phyloP scores from a whole-genome alignment of 2,329 filamentous ascomycete species.

The Trichophyton schoenleinii region DNA sequence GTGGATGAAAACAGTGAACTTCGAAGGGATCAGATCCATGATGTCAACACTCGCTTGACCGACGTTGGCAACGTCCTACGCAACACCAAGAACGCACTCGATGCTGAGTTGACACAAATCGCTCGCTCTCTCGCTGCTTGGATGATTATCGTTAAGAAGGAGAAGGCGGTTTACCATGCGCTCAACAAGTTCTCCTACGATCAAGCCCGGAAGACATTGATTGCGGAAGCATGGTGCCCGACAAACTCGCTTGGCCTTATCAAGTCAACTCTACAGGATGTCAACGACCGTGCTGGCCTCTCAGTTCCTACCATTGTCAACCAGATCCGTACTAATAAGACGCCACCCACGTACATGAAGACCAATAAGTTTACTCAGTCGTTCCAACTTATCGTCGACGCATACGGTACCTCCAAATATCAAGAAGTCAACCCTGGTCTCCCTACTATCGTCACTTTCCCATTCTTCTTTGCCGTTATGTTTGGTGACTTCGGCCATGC shows the following conservation, averaged over 20 bases:
- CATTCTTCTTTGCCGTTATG: slow-evolving; percentile 99
- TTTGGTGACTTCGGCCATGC: slow-evolving; percentile 97
- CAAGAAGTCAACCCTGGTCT: slow-evolving; percentile 93
- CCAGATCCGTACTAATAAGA: slow-evolving; percentile 93
- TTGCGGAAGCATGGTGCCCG: slow-evolving; percentile 95
- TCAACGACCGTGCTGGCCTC: slow-evolving; percentile 87
- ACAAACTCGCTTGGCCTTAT: slow-evolving; percentile 81
- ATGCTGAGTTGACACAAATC: slow-evolving; percentile 87
- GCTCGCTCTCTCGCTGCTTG: slow-evolving; percentile 84
- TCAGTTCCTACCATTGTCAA: slow-evolving; percentile 99
- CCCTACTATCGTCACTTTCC: slow-evolving; percentile 92
- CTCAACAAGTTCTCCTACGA: slow-evolving; percentile 96
- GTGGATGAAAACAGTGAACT: slow-evolving; percentile 97
- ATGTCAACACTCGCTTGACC: slow-evolving; percentile 84
- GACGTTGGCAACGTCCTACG: slow-evolving; percentile 85
- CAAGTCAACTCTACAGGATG: slow-evolving; percentile 86
- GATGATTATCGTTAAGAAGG: slow-evolving; percentile 96
- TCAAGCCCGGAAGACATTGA: slow-evolving; percentile 84
- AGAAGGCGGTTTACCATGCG: slow-evolving; percentile 94
- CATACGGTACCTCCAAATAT: slow-evolving; percentile 95
- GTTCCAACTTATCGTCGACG: slow-evolving; percentile 98
- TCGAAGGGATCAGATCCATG: slow-evolving; percentile 87
- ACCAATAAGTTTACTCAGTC: slow-evolving; percentile 97
- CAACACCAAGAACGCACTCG: slow-evolving; percentile 89
- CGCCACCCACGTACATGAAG: slow-evolving; percentile 90